phyloP scores from a whole-genome alignment of 495 filamentous ascomycete species.

The Penicillium macrosclerotiorum region DNA sequence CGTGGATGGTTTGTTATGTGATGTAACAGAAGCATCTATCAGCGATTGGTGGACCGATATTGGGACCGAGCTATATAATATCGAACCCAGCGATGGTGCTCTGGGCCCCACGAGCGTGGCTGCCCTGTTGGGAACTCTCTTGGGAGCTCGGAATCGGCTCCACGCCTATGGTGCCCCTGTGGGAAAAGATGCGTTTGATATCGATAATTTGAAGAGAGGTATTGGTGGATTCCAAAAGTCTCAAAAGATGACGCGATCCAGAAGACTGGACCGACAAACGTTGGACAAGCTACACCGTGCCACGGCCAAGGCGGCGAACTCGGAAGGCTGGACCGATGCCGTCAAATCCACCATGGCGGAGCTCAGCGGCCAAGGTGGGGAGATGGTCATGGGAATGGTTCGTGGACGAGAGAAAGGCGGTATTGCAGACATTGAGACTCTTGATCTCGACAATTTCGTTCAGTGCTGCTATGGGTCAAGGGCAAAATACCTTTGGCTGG shows the following conservation, averaged over 20 bases:
- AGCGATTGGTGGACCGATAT: slow-evolving; percentile 97
- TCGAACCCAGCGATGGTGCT: slow-evolving; percentile 88
- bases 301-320: slow-evolving; percentile 84
- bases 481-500: slow-evolving; percentile 91
- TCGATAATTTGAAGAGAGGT: slow-evolving; percentile 74
- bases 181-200: slow-evolving; percentile 88
- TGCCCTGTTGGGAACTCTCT: slow-evolving; percentile 79
- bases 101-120: slow-evolving; percentile 90
- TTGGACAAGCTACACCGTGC: slow-evolving; percentile 73
- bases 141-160: slow-evolving; percentile 86
- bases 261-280: slow-evolving; percentile 79
- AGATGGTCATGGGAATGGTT: slow-evolving; percentile 91
- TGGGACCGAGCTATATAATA: slow-evolving; percentile 82
- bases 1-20: slow-evolving; percentile 88
- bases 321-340: slow-evolving; percentile 79
- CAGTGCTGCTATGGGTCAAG: slow-evolving; percentile 73
- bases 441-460: slow-evolving; percentile 82
- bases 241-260: slow-evolving; percentile 72
- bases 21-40: slow-evolving; percentile 86
- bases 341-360: slow-evolving; percentile 95
- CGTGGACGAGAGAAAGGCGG: slow-evolving; percentile 83
- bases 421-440: slow-evolving; percentile 87
- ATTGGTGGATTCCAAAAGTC: slow-evolving; percentile 87
- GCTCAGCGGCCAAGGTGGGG: slow-evolving; percentile 89
- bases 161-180: slow-evolving; percentile 80